A percentile compares a stretch with the other conserved stretches of the same genome.
Evolutionary conservation across 2,329 filamentous ascomycete species (phyloP).

Genomic region (Biscogniauxia marginata): DNA sequence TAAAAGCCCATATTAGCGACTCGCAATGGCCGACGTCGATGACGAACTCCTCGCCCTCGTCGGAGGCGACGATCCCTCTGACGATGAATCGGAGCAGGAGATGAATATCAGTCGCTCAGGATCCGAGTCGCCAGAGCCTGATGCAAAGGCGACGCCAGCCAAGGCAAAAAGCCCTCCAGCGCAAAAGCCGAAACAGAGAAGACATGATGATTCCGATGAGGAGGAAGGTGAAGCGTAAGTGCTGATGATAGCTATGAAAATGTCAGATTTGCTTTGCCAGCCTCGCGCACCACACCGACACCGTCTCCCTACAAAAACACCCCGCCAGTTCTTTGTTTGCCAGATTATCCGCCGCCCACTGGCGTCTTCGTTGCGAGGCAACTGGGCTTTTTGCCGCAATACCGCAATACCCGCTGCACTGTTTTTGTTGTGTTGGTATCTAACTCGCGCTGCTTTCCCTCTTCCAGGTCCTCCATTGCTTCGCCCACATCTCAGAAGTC

Average conservation of each 20-base stretch:
- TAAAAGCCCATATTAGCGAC: background rate
- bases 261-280: background rate
- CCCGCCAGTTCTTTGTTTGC: background rate
- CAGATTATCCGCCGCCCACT: background rate
- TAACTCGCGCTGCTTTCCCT: slow-evolving; percentile 5
- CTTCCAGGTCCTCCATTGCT: slow-evolving; percentile 64
- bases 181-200: slow-evolving; percentile 51
- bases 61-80: slow-evolving; percentile 67
- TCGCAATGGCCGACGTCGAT: slow-evolving; percentile 81
- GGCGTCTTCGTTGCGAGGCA: background rate
- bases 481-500: slow-evolving; percentile 76
- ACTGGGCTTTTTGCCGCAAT: too few relatives aligned
- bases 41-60: slow-evolving; percentile 92
- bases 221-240: slow-evolving; percentile 85
- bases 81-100: slow-evolving; percentile 52
- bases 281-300: background rate
- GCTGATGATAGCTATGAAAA: background rate
- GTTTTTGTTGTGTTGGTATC: background rate
- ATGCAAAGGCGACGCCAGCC: slow-evolving; percentile 33
- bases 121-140: slow-evolving; percentile 50
- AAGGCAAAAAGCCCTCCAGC: slow-evolving; percentile 28
- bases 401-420: background rate
- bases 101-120: slow-evolving; percentile 54
- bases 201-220: slow-evolving; percentile 63
- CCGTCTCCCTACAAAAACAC: background rate